A percentile compares a stretch with the other conserved stretches of the same genome.
phyloP scores from a whole-genome alignment of 495 filamentous ascomycete genomes.

The Eremomyces bilateralis region DNA sequence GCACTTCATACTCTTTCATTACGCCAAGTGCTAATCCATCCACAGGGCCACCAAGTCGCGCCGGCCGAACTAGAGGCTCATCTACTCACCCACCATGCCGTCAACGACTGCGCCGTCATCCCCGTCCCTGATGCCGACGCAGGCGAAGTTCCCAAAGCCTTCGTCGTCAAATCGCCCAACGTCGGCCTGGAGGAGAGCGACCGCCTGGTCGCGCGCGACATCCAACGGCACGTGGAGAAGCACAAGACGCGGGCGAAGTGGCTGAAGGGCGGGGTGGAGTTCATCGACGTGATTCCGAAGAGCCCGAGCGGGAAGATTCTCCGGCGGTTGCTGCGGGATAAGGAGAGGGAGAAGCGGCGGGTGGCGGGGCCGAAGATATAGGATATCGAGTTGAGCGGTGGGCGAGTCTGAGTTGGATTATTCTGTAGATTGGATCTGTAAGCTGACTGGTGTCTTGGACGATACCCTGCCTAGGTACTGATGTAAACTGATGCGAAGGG shows the following conservation, averaged over 20 bases:
- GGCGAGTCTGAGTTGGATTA: too few relatives aligned
- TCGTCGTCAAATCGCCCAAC: conserved; percentile 49
- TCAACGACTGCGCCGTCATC: conserved; percentile 71
- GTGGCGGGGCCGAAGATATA: conserved; percentile 37
- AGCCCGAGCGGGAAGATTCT: conserved; percentile 88
- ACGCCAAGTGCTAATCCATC: conserved; percentile 1
- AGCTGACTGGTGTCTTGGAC: too few relatives aligned
- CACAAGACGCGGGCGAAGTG: conserved; percentile 79
- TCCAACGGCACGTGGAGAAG: conserved; percentile 55
- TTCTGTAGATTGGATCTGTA: too few relatives aligned
- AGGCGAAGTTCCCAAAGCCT: conserved; percentile 76
- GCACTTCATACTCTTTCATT: conserved; percentile 1
- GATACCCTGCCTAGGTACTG: too few relatives aligned
- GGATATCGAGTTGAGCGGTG: too few relatives aligned
- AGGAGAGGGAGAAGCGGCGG: conserved; percentile 47
- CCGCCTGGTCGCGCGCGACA: conserved; percentile 33
- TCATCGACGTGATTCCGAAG: conserved; percentile 60
- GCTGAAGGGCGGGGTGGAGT: conserved; percentile 67
- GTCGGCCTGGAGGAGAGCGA: conserved; percentile 37
- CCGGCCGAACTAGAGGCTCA: conserved; percentile 83
- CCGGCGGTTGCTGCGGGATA: conserved; percentile 55
- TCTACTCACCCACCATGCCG: conserved; percentile 57
- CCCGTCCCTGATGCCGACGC: conserved; percentile 50
- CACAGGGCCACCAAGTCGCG: conserved; percentile 69
- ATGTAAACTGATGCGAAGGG: too few relatives aligned